phyloP scores from a whole-genome alignment of 441 rosid genomes.

The Pelargonium citronellum region DNA sequence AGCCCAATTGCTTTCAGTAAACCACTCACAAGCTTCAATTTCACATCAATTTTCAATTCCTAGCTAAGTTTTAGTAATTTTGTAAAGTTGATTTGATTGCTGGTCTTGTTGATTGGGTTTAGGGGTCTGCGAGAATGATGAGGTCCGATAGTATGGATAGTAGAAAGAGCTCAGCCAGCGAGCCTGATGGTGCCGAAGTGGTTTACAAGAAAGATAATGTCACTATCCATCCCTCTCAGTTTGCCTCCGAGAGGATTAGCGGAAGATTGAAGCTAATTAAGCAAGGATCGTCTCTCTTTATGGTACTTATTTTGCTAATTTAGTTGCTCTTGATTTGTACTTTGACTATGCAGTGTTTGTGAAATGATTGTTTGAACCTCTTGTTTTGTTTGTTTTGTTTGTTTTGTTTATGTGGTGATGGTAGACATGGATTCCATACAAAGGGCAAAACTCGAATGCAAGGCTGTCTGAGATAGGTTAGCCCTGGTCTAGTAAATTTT shows the following conservation, averaged over 20 bases:
- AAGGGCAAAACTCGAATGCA: slow-evolving; percentile 61
- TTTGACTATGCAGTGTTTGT: not conserved
- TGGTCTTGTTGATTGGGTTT: slow-evolving; percentile 12
- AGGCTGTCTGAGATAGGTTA: slow-evolving; percentile 79
- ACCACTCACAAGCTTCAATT: not conserved
- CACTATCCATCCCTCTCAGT: slow-evolving; percentile 89
- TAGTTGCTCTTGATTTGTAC: not conserved
- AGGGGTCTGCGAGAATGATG: slow-evolving; percentile 75
- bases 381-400: too few species aligned
- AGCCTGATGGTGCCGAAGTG: slow-evolving; percentile 64
- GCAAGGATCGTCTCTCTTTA: slow-evolving; percentile 59
- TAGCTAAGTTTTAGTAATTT: not conserved
- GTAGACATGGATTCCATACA: slow-evolving; percentile 92
- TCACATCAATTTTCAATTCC: not conserved
- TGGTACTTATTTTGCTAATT: slow-evolving; percentile 39
- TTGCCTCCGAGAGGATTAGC: slow-evolving; percentile 81
- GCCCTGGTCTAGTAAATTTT: not conserved
- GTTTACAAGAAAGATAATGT: slow-evolving; percentile 77
- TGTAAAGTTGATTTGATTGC: not conserved
- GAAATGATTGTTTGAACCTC: not conserved
- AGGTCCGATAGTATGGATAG: slow-evolving; percentile 52
- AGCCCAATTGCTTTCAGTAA: not conserved
- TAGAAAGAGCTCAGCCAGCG: slow-evolving; percentile 20
- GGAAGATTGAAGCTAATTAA: slow-evolving; percentile 86
- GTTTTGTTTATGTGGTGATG: slow-evolving; percentile 1